A percentile compares a stretch with the other conserved stretches of the same genome.
Evolutionary conservation across 345 rosid genomes (phyloP).

Genomic region (Nephelium lappaceum): DNA sequence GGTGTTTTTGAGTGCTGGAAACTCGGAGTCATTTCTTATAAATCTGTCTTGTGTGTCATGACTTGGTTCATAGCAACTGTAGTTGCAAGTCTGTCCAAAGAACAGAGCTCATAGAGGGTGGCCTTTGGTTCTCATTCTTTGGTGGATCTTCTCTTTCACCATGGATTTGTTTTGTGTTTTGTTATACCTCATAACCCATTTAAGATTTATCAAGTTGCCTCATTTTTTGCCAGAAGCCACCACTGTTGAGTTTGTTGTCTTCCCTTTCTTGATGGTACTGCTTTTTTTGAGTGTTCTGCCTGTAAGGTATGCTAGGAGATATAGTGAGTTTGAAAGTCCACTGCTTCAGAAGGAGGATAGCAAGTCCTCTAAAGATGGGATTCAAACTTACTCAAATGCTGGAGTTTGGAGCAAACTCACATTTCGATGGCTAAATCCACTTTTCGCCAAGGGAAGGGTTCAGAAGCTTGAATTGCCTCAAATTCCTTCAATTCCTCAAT

Average conservation of each 20-base stretch:
- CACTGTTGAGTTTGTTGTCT: constrained; percentile 42
- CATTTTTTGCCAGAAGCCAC: constrained; percentile 30
- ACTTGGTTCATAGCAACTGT: constrained; percentile 49
- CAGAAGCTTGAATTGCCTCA: constrained; percentile 51
- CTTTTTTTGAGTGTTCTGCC: constrained; percentile 36
- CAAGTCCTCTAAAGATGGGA: constrained; percentile 12
- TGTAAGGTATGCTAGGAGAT: constrained; percentile 11
- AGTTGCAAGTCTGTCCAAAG: constrained; percentile 29
- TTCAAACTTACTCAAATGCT: constrained; percentile 30
- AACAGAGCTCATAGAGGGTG: constrained; percentile 29
- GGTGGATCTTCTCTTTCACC: constrained; percentile 53
- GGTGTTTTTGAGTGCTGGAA: constrained; percentile 39
- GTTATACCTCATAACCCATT: constrained; percentile 25
- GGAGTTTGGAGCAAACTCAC: constrained; percentile 53
- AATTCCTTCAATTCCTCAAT: constrained; percentile 52
- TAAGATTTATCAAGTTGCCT: constrained; percentile 26
- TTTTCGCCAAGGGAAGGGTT: constrained; percentile 41
- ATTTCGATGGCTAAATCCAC: constrained; percentile 64
- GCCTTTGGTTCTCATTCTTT: constrained; percentile 52
- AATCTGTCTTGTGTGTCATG: constrained; percentile 22
- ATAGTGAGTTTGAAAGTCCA: constrained; percentile 33
- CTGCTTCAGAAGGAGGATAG: constrained; percentile 34
- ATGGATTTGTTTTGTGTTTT: constrained; percentile 30
- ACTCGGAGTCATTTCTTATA: constrained; percentile 11
- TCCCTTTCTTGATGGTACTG: constrained; percentile 37